Conservation (phyloP, 164 flowering plant genomes). For the Chimonanthus salicifolius region DNA sequence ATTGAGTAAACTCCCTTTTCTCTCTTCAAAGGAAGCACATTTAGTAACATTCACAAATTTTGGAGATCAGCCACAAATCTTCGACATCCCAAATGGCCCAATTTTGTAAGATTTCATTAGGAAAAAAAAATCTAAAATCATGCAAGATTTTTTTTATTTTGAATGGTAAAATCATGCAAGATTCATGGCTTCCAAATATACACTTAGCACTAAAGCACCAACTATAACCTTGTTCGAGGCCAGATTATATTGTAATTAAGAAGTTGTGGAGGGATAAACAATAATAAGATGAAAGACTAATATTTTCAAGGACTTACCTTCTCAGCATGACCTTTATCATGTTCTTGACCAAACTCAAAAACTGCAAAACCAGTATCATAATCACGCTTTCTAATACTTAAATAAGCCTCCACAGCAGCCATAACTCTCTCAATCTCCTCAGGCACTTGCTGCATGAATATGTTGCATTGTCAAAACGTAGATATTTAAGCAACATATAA, state of each 20-base stretch:
- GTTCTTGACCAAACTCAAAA: slow-evolving; percentile 54
- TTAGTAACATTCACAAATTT: too few relatives aligned
- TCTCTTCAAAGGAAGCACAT: too few relatives aligned
- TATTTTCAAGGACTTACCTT: slow-evolving; percentile 41
- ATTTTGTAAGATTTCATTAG: too few relatives aligned
- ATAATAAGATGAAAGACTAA: not conserved
- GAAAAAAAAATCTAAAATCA: too few relatives aligned
- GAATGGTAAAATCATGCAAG: too few relatives aligned
- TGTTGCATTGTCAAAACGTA: slow-evolving; percentile 2
- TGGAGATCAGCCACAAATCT: too few relatives aligned
- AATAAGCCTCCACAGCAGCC: slow-evolving; percentile 87
- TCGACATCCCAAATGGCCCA: too few relatives aligned
- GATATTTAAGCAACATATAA: not conserved
- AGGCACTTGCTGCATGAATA: slow-evolving; percentile 81
- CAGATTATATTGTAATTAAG: not conserved
- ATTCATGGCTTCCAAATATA: too few relatives aligned
- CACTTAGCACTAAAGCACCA: too few relatives aligned
- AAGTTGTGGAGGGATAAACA: not conserved
- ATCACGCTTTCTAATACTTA: slow-evolving; percentile 68
- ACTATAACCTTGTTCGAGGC: too few relatives aligned
- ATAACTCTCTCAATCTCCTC: slow-evolving; percentile 95
- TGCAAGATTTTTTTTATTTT: too few relatives aligned
- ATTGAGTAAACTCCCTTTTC: too few relatives aligned
- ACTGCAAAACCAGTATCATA: slow-evolving; percentile 56
- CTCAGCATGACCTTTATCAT: slow-evolving; percentile 29